Evolutionary conservation across 2,329 filamentous ascomycete species (phyloP).

Genomic region (Fusarium globosum): DNA sequence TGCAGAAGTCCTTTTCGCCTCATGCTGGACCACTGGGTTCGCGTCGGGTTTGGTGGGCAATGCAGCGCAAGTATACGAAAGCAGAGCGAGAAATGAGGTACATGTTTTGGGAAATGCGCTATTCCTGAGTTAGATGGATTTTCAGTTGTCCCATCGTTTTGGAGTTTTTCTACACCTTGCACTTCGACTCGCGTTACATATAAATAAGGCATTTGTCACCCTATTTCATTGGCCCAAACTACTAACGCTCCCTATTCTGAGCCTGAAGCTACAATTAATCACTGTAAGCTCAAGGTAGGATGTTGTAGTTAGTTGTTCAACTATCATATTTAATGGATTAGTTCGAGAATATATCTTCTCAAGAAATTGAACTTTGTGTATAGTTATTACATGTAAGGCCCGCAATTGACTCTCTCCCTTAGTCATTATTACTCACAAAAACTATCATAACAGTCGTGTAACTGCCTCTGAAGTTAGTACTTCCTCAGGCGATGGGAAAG

Average conservation of each 20-base stretch:
- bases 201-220: too few relatives aligned
- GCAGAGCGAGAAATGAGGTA: not conserved
- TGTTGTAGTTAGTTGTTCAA: not conserved
- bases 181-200: too few relatives aligned
- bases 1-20: accelerated
- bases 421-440: too few relatives aligned
- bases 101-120: not conserved
- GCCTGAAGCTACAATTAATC: not conserved
- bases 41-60: accelerated
- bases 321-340: accelerated
- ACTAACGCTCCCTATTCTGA: too few relatives aligned
- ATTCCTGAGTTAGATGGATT: not conserved
- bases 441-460: not conserved
- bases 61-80: not conserved
- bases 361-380: not conserved
- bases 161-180: too few relatives aligned
- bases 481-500: accelerated
- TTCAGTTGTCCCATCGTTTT: too few relatives aligned
- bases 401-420: too few relatives aligned
- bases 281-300: accelerated
- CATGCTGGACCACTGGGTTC: accelerated
- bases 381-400: accelerated
- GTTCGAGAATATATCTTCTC: not conserved
- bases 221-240: too few relatives aligned
- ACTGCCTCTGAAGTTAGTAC: not conserved